Evolutionary conservation across 345 rosid genomes (phyloP), one percentile per base, ranked within the genome.

Genomic region (Mallotus nudiflorus): DNA sequence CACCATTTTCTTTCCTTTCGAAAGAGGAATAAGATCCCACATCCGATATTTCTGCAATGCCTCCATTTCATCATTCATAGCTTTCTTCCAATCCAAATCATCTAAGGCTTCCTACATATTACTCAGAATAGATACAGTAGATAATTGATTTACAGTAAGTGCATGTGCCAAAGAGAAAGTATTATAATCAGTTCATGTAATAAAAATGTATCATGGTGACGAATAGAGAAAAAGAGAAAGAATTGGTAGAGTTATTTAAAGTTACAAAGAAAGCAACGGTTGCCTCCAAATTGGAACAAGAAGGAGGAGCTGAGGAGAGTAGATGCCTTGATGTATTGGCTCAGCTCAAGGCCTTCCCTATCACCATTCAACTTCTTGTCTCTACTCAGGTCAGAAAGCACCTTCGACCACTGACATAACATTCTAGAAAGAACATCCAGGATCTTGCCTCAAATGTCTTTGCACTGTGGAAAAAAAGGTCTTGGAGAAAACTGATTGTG

Each of bases 371-470:
- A 31, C 13, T 59, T 25, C 70, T 69, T 16, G 74, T 75, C 60
- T 68, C 73, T 45, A 69, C 58, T 49, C 73, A 69, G 74, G 67
- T 71, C 24, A 68, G 74, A 35, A 71, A 71, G 74, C 67, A 22
- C 9, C 67, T 71, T 50, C 67, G 74, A 51, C 50, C 67, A 16
- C 60, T 71, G 0, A 71, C 74, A 25, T 61, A 71, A 35, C 74
- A 71, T 24, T 15, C 74, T 62, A 33, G 74, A 25, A 71, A 62
- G 67, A 52, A 62, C 39, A 71, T 71, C 51, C 67, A 62, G 25
- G 35, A 49, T 27, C 60, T 71, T 22, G 67, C 67, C 27, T 61
- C 67, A 9, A 68, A 61, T 24, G 44, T 71, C 24, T 50, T 71
- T 60, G 46, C 66, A 42, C 15, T 62, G 31, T 42, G 66, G 66